Conservation (phyloP, 345 rosid species). For the Eucalyptus sp. region DNA sequence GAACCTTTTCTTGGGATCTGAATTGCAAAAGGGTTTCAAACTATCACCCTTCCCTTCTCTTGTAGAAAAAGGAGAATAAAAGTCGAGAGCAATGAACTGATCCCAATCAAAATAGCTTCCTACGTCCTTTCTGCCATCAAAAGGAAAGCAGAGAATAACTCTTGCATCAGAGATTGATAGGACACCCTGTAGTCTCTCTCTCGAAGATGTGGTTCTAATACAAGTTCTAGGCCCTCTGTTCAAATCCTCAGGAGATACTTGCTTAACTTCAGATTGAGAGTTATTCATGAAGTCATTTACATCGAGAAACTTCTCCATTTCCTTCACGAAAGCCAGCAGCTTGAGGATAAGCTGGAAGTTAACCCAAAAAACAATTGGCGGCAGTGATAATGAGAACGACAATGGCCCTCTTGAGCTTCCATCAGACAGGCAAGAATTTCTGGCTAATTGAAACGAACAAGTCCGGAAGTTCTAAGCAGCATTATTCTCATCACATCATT, state of each 20-base stretch:
- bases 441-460: slow-evolving; percentile 23
- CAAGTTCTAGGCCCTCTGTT: slow-evolving; percentile 9
- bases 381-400: slow-evolving; percentile 54
- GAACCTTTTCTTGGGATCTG: slow-evolving; percentile 18
- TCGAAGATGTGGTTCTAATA: slow-evolving; percentile 15
- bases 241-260: slow-evolving; percentile 2
- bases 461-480: slow-evolving; percentile 54
- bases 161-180: slow-evolving; percentile 60
- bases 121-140: slow-evolving; percentile 20
- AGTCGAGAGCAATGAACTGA: slow-evolving; percentile 60
- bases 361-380: slow-evolving; percentile 62
- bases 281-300: slow-evolving; percentile 2
- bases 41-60: slow-evolving; percentile 18
- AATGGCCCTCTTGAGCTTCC: slow-evolving; percentile 20
- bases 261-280: slow-evolving; percentile 6
- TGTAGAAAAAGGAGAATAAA: slow-evolving; percentile 26
- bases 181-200: slow-evolving; percentile 37
- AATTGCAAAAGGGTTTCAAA: slow-evolving; percentile 9
- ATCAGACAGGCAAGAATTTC: slow-evolving; percentile 21
- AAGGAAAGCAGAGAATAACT: slow-evolving; percentile 64
- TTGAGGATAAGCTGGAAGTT: slow-evolving; percentile 36
- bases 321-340: slow-evolving; percentile 44
- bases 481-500: slow-evolving; percentile 35
- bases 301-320: slow-evolving; percentile 28
- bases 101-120: slow-evolving; percentile 31